phyloP scores from a whole-genome alignment of 495 filamentous ascomycete genomes.

The Trichocladium uniseriatum region DNA sequence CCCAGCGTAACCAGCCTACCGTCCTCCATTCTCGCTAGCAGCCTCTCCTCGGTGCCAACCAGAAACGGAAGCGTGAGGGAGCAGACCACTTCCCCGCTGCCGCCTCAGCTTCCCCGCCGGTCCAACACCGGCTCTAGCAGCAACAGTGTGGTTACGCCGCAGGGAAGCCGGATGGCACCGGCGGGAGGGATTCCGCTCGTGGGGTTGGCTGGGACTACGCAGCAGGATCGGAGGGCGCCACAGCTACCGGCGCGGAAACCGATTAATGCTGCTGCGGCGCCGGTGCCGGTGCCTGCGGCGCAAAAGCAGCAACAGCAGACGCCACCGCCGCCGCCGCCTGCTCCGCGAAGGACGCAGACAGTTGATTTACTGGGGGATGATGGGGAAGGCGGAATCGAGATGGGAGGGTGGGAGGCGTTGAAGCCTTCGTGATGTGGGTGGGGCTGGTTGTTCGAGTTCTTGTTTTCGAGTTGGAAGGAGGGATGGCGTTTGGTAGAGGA shows the following conservation, averaged over 20 bases:
- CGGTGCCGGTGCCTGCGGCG: conserved; percentile 15
- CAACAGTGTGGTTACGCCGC: conserved; percentile 3
- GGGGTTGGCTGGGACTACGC: conserved; percentile 5
- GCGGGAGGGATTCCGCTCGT: conserved; percentile 20
- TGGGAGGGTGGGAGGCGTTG: conserved; percentile 41
- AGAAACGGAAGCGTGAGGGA: conserved; percentile 3
- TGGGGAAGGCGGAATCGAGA: conserved; percentile 26
- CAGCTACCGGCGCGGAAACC: conserved; percentile 10
- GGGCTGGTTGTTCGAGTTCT: neutral
- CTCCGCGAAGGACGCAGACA: conserved; percentile 19
- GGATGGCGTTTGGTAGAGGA: neutral
- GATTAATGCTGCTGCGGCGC: conserved; percentile 1
- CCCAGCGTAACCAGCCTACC: neutral
- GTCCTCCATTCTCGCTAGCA: neutral
- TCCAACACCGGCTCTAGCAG: conserved; percentile 13
- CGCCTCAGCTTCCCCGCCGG: conserved; percentile 12
- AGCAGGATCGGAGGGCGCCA: conserved; percentile 14
- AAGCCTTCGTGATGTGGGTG: conserved; percentile 26
- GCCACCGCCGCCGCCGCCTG: conserved; percentile 16
- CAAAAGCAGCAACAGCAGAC: conserved; percentile 7
- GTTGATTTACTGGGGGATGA: conserved; percentile 36
- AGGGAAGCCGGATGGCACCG: conserved; percentile 4
- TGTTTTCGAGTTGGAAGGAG: neutral
- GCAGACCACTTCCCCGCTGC: neutral
- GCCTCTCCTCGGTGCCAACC: neutral